Percentiles rank a stretch among this genome's conserved stretches.
Conservation (phyloP, 2,329 filamentous ascomycete species). For the Metarhizium album region DNA sequence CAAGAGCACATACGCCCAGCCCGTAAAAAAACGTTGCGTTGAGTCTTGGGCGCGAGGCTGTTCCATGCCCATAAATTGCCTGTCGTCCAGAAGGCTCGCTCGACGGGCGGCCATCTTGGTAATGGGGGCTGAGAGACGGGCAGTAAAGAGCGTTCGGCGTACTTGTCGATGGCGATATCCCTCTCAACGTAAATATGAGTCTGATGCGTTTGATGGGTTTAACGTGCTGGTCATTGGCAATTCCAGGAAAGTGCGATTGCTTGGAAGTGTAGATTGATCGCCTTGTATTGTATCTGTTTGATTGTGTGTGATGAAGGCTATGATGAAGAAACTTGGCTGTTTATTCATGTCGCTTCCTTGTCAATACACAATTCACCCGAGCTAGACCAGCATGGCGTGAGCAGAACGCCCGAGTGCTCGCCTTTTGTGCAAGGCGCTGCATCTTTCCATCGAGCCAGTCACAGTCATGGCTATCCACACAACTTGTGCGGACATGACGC, state of each 20-base stretch:
- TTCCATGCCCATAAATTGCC: constrained; percentile 15
- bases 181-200: not conserved
- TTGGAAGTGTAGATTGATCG: not conserved
- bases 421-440: not conserved
- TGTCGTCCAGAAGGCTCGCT: constrained; percentile 14
- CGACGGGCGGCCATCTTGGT: constrained; percentile 7
- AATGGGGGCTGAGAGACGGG: constrained; percentile 10
- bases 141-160: constrained; percentile 13
- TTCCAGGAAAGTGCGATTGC: not conserved
- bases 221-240: not conserved
- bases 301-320: not conserved
- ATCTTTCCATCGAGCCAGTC: not conserved
- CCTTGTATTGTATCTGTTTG: not conserved
- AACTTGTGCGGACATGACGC: not conserved
- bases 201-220: not conserved
- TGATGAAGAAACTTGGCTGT: not conserved
- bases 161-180: not conserved
- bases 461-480: not conserved
- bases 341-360: constrained; percentile 1
- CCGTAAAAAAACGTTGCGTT: constrained; percentile 16
- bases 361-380: not conserved
- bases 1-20: constrained; percentile 8
- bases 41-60: constrained; percentile 16
- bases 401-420: constrained; percentile 16
- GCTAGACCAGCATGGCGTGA: not conserved